Conservation (phyloP, 2,329 filamentous ascomycete species). For the Orbilia javanica region DNA sequence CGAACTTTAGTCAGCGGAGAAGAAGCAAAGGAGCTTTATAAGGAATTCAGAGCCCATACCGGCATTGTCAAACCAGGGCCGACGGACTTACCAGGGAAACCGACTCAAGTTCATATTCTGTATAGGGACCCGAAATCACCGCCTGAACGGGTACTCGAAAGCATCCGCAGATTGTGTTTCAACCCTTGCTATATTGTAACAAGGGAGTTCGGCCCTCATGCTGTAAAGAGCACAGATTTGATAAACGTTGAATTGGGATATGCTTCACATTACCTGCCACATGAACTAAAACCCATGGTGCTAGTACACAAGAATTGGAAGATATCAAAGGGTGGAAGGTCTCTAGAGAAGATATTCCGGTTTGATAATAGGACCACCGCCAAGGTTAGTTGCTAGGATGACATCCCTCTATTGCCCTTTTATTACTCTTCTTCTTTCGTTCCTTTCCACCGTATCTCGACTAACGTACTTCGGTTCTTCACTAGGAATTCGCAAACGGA, state of each 20-base stretch:
- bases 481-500: conserved; percentile 14
- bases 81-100: conserved; percentile 37
- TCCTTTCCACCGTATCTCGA: neutral
- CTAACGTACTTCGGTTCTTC: conserved; percentile 11
- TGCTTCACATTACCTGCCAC: conserved; percentile 14
- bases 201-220: neutral
- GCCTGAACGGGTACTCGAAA: conserved; percentile 5
- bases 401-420: no score
- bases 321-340: conserved; percentile 29
- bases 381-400: neutral
- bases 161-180: conserved; percentile 30
- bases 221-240: conserved; percentile 34
- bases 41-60: conserved; percentile 20
- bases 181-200: conserved; percentile 45
- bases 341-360: conserved; percentile 43
- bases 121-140: conserved; percentile 28
- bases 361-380: conserved; percentile 26
- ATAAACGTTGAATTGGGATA: conserved; percentile 34
- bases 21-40: conserved; percentile 16
- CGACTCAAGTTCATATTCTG: conserved; percentile 39
- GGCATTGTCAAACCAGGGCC: conserved; percentile 31
- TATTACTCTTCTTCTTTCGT: neutral
- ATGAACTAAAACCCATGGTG: conserved; percentile 36
- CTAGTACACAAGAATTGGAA: conserved; percentile 32
- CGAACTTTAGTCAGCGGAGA: neutral